Evolutionary conservation across 208 protist genomes (phyloP), one percentile per base, ranked within the genome.

Genomic region (Tritrichomonas musculus): DNA sequence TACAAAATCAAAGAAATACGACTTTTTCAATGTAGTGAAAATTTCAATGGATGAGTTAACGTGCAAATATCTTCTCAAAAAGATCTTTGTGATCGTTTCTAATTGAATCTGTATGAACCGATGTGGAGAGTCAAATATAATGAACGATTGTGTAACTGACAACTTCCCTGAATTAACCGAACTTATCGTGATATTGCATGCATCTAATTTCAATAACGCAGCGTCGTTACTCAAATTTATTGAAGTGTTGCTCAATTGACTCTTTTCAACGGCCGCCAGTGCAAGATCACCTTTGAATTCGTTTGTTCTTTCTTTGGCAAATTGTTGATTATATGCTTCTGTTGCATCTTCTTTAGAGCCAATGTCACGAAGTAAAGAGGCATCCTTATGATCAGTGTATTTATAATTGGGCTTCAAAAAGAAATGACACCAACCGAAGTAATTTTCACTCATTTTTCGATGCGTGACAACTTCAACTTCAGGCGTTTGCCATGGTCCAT

Each of bases 201-300:
- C 41, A 50, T 88, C 47, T 17, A 25, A n/a, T 36, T 36, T 53
- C 1, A 88, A 11, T 39, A 33, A 22, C n/a, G 30, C 77, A 2
- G 27, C 20, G 0, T 88, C 47, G 27, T 13, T 82, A 47, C 20
- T 53, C 22, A 9, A 13, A 30, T 88, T 49, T 50, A 47, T 20
- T 53, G 47, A 1, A n/a, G 8, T 5, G 11, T 50, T 50, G 44
- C 5, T 27, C 14, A 47, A 0, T 50, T 82, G 14, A 30, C 22
- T 1, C 33, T 77, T 33, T 5, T 8, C 73, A 39, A 39, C 47
- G 3, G 25, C 8, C 9, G 20, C 44, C 9, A 88, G 39, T 33
- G 77, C 77, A 33, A 47, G 8, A 50, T 88, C 77, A 39, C 77
- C 77, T 60, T 20, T 88, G 47, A 88, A 88, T 49, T 88, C 77